phyloP scores from a whole-genome alignment of 805 yeast genomes.

The Yueomyces sinensis region DNA sequence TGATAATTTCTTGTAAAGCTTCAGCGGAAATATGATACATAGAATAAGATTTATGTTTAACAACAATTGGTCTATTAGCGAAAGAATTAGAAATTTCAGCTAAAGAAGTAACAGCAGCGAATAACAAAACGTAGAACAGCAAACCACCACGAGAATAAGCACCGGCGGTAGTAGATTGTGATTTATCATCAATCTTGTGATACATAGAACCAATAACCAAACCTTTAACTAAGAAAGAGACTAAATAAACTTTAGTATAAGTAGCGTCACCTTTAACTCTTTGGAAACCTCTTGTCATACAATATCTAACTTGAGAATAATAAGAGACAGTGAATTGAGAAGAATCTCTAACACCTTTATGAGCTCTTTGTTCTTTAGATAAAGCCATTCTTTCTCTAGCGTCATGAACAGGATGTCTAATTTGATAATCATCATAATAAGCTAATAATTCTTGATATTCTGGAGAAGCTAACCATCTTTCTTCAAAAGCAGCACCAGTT shows the following conservation, averaged over 20 bases:
- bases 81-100: conserved; percentile 50
- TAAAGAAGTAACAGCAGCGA: conserved; percentile 45
- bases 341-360: conserved; percentile 25
- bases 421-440: conserved; percentile 29
- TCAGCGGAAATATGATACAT: conserved; percentile 55
- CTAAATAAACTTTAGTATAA: conserved; percentile 36
- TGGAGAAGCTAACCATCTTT: conserved; percentile 45
- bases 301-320: conserved; percentile 36
- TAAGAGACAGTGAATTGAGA: conserved; percentile 34
- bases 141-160: conserved; percentile 53
- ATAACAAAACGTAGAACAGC: conserved; percentile 46
- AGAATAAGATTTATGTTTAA: conserved; percentile 51
- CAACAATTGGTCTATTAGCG: conserved; percentile 48
- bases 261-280: conserved; percentile 45
- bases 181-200: conserved; percentile 30
- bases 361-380: conserved; percentile 31
- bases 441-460: conserved; percentile 31
- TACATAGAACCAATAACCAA: conserved; percentile 49
- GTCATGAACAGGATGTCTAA: conserved; percentile 30
- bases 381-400: conserved; percentile 27
- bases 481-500: conserved; percentile 44
- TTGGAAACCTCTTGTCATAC: conserved; percentile 40
- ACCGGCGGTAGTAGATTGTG: conserved; percentile 34
- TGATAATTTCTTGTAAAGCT: conserved; percentile 40
- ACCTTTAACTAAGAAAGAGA: conserved; percentile 43